Base-by-base conservation (phyloP, 805 yeast genomes). In the Saccharomyces jurei region DNA sequence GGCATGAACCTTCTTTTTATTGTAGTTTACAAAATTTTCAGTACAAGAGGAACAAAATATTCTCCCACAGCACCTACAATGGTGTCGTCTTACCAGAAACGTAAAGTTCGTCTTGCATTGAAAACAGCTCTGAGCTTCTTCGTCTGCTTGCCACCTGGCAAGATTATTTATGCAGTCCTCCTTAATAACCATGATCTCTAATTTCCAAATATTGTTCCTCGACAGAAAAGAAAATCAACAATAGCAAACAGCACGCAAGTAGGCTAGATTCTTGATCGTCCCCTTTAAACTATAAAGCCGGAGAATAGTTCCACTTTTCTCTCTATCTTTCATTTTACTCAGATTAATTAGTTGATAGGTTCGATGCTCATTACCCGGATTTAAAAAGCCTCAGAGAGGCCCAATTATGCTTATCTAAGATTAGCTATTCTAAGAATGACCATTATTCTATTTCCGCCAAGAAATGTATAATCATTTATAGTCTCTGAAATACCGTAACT, bases 1-100 rank as follows among this genome's bases (percentile, higher is more conserved):
- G 3, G 65, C 62, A 50, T 59, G 61, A 8, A 70, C 66, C 52
- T 59, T 65, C 6, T 51, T 52, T 41, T 46, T 59, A 51, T 69
- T 65, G 52, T 69, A 70, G 27, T 61, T 59, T 2, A 62, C 61
- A 58, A 67, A 69, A 29, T 58, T 55, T 21, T 57, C 59, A 27
- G 65, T 54, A 48, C 74, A 70, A n/a, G 54, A 47, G 8, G 61
- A 79, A 66, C 90, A 84, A 41, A 79, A 83, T 2, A 84, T 78
- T n/a, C 79, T 71, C 1, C 89, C 89, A 68, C 89, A 84, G 57
- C 77, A 76, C 47, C 89, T 73, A 63, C 89, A 84, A 67, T 84
- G 89, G 66, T 84, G 89, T 54, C 82, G 76, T 54, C 89, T 72
- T 58, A 77, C 74, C 60, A 82, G 74, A 52, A 83, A 71, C 1